Evolutionary conservation across 345 rosid species (phyloP), one percentile per base, ranked within the genome.

Genomic region (Populus ilicifolia): DNA sequence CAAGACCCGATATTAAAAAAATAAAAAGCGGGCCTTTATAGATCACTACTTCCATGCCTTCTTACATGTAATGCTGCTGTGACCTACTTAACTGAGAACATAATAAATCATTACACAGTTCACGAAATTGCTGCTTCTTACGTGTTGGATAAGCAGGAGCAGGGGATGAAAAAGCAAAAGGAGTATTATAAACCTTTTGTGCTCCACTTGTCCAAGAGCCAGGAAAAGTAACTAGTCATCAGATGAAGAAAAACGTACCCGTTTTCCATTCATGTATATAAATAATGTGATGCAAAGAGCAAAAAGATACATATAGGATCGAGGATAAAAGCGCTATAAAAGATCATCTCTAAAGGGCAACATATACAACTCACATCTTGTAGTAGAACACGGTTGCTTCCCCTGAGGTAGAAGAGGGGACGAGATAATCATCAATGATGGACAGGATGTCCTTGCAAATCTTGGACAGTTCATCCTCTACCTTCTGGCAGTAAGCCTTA

Each of bases 371-470:
- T 86, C 67, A 96, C 99, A 96, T 96, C 87, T 96, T 93, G 88
- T 90, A 89, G 87, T 96, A 96, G 90, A 96, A 96, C 35, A 96
- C 99, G 16, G 96, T 92, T 78, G 99, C 97, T 88, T 95, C 99
- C 16, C 97, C 98, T 6, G 94, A 87, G 73, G 88, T 65, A 75
- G 98, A 92, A 69, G 90, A 89, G 11, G 99, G 97, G 56, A 93
- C 80, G 48, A 95, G 91, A 83, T 95, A 92, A 82, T 91, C 76
- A 81, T 95, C 99, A 1, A 95, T 93, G 91, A 91, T 95, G 65
- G 82, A 62, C 74, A 95, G 90, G 79, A 95, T 95, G 78, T 95
- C 99, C 21, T 78, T 87, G 75, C 98, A 95, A 59, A 95, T 95
- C 72, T 88, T 84, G 5, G 96, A 86, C 39, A 95, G 96, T 88